phyloP scores from a whole-genome alignment of 345 rosid species.

The Salix caprea region DNA sequence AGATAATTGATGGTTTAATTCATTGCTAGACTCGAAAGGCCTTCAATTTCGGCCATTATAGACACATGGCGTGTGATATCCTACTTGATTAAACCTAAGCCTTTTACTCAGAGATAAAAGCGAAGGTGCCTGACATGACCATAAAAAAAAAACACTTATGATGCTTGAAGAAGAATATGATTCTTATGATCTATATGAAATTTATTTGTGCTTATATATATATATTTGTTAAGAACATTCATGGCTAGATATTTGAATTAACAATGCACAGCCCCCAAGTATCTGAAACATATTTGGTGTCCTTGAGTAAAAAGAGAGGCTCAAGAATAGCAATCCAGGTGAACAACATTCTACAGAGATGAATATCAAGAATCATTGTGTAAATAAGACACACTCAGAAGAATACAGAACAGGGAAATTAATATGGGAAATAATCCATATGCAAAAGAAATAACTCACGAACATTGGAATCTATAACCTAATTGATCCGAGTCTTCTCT shows the following conservation, averaged over 20 bases:
- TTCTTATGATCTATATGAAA: not conserved
- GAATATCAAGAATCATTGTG: conserved; percentile 6
- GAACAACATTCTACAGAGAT: not conserved
- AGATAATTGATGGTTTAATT: not conserved
- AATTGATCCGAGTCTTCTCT: conserved; percentile 43
- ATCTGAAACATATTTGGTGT: not conserved
- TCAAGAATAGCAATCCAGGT: not conserved
- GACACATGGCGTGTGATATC: not conserved
- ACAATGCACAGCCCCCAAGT: not conserved
- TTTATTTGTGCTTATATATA: not conserved
- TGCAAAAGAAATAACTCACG: conserved; percentile 19
- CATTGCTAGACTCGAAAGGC: not conserved
- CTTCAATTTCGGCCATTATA: not conserved
- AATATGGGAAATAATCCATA: conserved; percentile 6
- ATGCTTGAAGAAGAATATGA: not conserved
- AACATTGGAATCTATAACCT: conserved; percentile 28
- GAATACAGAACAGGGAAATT: conserved; percentile 5
- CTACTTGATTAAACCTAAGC: not conserved
- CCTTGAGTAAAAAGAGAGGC: not conserved
- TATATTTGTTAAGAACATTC: not conserved
- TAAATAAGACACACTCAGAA: conserved; percentile 1
- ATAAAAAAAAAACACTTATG: no score
- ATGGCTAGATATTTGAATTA: not conserved
- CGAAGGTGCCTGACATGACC: no score
- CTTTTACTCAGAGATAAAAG: no score